These are phyloP conservation scores for Coix lacrymajobi DNA, from an alignment of 176 grass and related monocot species.

Conservation along the genomic window DNA sequence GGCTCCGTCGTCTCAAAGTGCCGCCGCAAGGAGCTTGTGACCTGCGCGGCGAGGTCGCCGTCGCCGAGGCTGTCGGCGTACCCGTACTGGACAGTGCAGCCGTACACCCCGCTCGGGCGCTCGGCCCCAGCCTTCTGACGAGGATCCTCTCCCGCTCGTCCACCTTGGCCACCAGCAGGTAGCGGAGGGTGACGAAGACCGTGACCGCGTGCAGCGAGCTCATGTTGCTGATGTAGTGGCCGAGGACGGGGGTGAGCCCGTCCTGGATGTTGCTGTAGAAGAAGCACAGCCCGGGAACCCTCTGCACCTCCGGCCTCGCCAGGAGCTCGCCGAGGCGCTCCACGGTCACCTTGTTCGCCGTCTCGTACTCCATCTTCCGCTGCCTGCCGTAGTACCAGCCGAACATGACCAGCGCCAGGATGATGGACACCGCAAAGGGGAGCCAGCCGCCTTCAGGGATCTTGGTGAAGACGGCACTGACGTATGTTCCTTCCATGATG, in stretches of 20 bases:
- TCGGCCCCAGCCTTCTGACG: conserved; percentile 38
- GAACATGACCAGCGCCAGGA: conserved; percentile 77
- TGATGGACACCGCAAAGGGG: conserved; percentile 64
- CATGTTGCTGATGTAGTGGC: conserved; percentile 82
- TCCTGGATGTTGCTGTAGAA: conserved; percentile 86
- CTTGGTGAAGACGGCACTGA: conserved; percentile 69
- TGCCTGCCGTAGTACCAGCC: conserved; percentile 77
- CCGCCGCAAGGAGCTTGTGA: conserved; percentile 21
- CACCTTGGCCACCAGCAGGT: conserved; percentile 66
- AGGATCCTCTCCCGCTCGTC: conserved; percentile 53
- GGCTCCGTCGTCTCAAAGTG: conserved; percentile 27
- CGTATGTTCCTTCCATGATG: conserved; percentile 63
- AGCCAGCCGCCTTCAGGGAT: conserved; percentile 77
- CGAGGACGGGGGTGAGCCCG: conserved; percentile 56
- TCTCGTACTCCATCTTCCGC: conserved; percentile 65
- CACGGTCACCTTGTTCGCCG: conserved; percentile 63
- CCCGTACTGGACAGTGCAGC: conserved; percentile 58
- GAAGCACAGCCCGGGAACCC: conserved; percentile 69
- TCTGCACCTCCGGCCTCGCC: conserved; percentile 52
- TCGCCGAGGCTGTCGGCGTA: conserved; percentile 50
- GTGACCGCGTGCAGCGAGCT: conserved; percentile 57
- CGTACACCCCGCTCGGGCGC: conserved; percentile 52
- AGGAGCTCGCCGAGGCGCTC: conserved; percentile 53
- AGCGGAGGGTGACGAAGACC: conserved; percentile 57
- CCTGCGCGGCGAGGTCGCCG: conserved; percentile 43